Conservation (phyloP, 2,329 filamentous ascomycete genomes). For the Pyricularia grisea region DNA sequence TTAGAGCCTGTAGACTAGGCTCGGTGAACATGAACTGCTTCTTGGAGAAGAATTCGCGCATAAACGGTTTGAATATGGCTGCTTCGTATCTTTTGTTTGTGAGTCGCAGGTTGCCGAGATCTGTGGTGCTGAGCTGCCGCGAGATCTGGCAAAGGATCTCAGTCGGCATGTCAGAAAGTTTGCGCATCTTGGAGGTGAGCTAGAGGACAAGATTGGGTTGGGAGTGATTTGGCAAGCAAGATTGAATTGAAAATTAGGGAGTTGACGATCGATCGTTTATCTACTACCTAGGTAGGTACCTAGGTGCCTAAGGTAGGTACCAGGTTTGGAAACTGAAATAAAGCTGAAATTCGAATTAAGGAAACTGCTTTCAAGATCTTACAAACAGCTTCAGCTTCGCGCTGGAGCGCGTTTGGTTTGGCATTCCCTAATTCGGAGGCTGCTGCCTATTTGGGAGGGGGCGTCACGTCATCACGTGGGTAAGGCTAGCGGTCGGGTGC, state of each 20-base stretch:
- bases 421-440: no score
- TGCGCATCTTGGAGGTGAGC: not conserved
- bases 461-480: no score
- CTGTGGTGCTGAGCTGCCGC: slow-evolving; percentile 39
- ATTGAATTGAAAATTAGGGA: not conserved
- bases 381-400: no score
- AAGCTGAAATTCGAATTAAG: no score
- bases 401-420: no score
- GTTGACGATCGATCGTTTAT: no score
- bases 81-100: slow-evolving; percentile 45
- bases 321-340: not conserved
- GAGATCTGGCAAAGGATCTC: slow-evolving; percentile 51
- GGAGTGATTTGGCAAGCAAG: no score
- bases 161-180: slow-evolving; percentile 30
- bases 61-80: slow-evolving; percentile 44
- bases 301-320: no score
- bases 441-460: no score
- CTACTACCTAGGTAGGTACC: no score
- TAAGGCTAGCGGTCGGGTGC: no score
- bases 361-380: no score
- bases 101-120: slow-evolving; percentile 44
- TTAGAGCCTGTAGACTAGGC: slow-evolving; percentile 43
- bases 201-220: not conserved
- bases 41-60: slow-evolving; percentile 54
- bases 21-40: slow-evolving; percentile 56